Percentiles rank a stretch among this genome's conserved stretches.
These are phyloP conservation scores for Dioscorea alata DNA, from an alignment of 106 monocot genomes.

Conservation along the genomic window DNA sequence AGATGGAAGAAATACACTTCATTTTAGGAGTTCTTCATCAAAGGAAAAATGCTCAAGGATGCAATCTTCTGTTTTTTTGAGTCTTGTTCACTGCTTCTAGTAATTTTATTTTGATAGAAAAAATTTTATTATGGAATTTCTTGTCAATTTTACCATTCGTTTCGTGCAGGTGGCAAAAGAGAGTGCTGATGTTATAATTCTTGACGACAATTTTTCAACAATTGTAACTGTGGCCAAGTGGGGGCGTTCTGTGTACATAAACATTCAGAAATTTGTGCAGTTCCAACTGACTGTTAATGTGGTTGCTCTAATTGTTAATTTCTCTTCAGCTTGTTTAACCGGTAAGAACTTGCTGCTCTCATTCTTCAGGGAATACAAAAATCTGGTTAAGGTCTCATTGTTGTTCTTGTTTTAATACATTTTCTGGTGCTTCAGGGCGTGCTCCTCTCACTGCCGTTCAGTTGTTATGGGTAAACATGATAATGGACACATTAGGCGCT, in stretches of 20 bases:
- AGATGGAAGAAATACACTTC: no score
- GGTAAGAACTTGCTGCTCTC: conserved; percentile 23
- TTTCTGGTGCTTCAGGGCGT: conserved; percentile 33
- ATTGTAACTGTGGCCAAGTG: conserved; percentile 93
- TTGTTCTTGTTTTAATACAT: conserved; percentile 5
- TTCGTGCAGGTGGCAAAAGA: conserved; percentile 84
- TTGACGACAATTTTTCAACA: conserved; percentile 97
- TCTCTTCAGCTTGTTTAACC: conserved; percentile 87
- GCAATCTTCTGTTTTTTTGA: no score
- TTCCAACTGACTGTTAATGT: conserved; percentile 96
- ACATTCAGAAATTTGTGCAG: conserved; percentile 98
- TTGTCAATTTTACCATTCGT: neutral
- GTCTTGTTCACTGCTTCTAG: no score
- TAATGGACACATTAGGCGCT: conserved; percentile 96
- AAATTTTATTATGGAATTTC: neutral
- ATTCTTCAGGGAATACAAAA: neutral
- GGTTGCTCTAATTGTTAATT: conserved; percentile 86
- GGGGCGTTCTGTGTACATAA: conserved; percentile 96
- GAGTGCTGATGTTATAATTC: conserved; percentile 95
- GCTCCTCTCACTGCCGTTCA: conserved; percentile 96
- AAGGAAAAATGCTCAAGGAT: no score
- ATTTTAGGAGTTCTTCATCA: no score
- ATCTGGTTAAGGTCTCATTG: neutral
- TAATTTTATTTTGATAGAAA: no score
- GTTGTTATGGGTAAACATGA: conserved; percentile 97